phyloP scores from a whole-genome alignment of 371 early-diverging fungal species.

The Mucor ambiguus region DNA sequence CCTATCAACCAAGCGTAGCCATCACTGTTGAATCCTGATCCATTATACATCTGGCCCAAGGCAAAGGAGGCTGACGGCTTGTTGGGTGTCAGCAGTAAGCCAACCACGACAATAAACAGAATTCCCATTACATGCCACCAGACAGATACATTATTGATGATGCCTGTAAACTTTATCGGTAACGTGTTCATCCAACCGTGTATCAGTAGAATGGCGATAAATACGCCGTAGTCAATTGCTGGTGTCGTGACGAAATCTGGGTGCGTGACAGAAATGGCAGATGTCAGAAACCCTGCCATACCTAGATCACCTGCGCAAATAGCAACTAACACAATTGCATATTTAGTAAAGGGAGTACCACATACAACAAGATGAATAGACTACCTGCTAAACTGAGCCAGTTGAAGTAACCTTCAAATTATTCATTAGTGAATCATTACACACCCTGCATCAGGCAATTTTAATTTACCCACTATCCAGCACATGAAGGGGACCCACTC shows the following conservation, averaged over 20 bases:
- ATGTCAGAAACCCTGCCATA: slow-evolving; percentile 54
- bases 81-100: slow-evolving; percentile 38
- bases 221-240: slow-evolving; percentile 41
- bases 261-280: slow-evolving; percentile 48
- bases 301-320: slow-evolving; percentile 58
- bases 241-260: slow-evolving; percentile 38
- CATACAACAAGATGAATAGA: background rate
- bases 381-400: slow-evolving; percentile 27
- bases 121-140: slow-evolving; percentile 48
- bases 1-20: slow-evolving; percentile 42
- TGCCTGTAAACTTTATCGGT: slow-evolving; percentile 44
- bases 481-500: slow-evolving; percentile 48
- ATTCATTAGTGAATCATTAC: slow-evolving; percentile 5
- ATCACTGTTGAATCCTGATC: slow-evolving; percentile 28
- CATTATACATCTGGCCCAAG: slow-evolving; percentile 39
- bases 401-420: background rate
- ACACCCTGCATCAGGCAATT: background rate
- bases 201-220: slow-evolving; percentile 43
- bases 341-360: background rate
- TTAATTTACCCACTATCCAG: slow-evolving; percentile 25
- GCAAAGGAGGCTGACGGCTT: slow-evolving; percentile 50
- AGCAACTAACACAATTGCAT: slow-evolving; percentile 37
- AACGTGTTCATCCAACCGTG: slow-evolving; percentile 52
- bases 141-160: slow-evolving; percentile 47
- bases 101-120: slow-evolving; percentile 37